Evolutionary conservation across 306 rosid genomes (phyloP).

Genomic region (Cyamopsis tetragonoloba): DNA sequence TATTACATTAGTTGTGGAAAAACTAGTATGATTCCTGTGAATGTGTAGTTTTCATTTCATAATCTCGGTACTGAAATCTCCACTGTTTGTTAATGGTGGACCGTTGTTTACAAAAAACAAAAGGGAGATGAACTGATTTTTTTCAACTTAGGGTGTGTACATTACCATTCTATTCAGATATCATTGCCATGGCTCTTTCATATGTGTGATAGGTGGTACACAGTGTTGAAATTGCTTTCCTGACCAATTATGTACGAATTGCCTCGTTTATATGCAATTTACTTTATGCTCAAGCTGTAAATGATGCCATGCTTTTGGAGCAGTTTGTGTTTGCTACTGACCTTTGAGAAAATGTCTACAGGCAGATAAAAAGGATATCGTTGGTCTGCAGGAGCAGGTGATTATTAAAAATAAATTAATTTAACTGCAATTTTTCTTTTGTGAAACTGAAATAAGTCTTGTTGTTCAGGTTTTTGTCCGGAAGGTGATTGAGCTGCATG

Average conservation of each 20-base stretch:
- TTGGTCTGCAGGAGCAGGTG: slow-evolving; percentile 82
- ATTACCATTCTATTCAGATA: not conserved
- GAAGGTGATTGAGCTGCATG: slow-evolving; percentile 87
- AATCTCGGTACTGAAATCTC: not conserved
- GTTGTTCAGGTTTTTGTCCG: slow-evolving; percentile 73
- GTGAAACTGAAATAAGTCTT: slow-evolving; percentile 32
- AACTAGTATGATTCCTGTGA: not conserved
- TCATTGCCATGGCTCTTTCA: not conserved
- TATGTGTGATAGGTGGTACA: not conserved
- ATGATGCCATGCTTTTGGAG: not conserved
- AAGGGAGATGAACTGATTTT: not conserved
- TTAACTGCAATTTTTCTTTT: not conserved
- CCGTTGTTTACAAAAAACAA: not conserved
- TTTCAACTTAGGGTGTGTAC: not conserved
- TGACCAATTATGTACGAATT: slow-evolving; percentile 1
- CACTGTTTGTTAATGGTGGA: not conserved
- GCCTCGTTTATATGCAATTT: not conserved
- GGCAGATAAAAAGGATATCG: slow-evolving; percentile 80
- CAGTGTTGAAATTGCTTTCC: slow-evolving; percentile 14
- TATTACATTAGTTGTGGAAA: slow-evolving; percentile 1
- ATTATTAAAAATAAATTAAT: not conserved
- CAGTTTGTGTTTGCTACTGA: slow-evolving; percentile 29
- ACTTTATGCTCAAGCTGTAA: slow-evolving; percentile 8
- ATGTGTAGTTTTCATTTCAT: not conserved
- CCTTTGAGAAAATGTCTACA: slow-evolving; percentile 35